Evolutionary conservation across 345 rosid genomes (phyloP).

Genomic region (Crucihimalaya himalaica): DNA sequence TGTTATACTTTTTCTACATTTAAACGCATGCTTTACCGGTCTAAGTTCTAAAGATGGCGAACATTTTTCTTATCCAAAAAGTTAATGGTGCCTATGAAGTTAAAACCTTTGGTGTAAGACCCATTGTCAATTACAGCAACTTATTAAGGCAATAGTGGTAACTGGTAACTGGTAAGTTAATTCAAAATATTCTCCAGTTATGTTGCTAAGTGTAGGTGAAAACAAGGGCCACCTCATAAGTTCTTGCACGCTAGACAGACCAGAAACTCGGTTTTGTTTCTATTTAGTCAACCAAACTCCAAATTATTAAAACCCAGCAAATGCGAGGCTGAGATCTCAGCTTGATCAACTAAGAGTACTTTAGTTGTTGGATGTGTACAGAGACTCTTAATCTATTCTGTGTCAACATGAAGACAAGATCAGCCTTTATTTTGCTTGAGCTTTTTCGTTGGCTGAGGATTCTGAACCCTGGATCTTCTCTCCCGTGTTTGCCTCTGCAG

Average conservation of each 20-base stretch:
- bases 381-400: constrained; percentile 28
- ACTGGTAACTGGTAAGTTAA: neutral
- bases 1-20: neutral
- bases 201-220: neutral
- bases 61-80: too few relatives aligned
- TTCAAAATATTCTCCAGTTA: neutral
- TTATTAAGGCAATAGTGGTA: neutral
- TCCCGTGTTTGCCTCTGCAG: constrained; percentile 24
- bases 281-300: neutral
- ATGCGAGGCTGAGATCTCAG: neutral
- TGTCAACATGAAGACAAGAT: constrained; percentile 16
- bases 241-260: constrained; percentile 16
- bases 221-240: neutral
- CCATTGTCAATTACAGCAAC: neutral
- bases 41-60: too few relatives aligned
- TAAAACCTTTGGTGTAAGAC: neutral
- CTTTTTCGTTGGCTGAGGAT: constrained; percentile 20
- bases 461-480: constrained; percentile 34
- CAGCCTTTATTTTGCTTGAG: constrained; percentile 32
- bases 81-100: neutral
- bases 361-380: constrained; percentile 5
- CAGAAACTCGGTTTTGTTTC: constrained; percentile 26
- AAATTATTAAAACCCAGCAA: constrained; percentile 11
- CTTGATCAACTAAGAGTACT: constrained; percentile 2
- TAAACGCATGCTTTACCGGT: neutral